Evolutionary conservation across 768 basidiomycete genomes (phyloP), one percentile per base, ranked within the genome.

Genomic region (Imleria badia): DNA sequence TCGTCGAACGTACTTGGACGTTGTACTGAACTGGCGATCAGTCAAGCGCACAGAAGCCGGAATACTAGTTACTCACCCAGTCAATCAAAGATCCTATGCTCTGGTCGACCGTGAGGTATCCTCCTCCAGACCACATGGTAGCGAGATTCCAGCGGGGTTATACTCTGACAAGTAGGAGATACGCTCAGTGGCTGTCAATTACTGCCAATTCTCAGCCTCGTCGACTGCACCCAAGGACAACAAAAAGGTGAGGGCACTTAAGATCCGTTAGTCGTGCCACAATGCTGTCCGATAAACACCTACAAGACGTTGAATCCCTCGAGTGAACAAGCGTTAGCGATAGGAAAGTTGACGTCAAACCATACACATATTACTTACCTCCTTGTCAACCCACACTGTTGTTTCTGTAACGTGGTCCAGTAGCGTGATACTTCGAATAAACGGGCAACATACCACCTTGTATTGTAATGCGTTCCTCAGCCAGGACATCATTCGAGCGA

Each of bases 91-190:
- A 72, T 19, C 78, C 78, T 3, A 78, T 78, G 15, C 63, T 62
- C 41, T 36, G 0, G 40, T 66, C 54, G 20, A 79, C 63, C 19
- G 67, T 65, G 20, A 78, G 63, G 60, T 79, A 79, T 39, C 73
- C 78, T 48, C 66, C 66, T 34, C 64, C 64, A 2, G 33, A 42
- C 64, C 64, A 66, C 52, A 46, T 48, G 7, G 1, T 23, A 85
- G 63, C 41, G 78, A 78, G 64, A 84, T 82, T 7, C 83, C 82
- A 15, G 81, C 81, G 0, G 75, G 74, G 15, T 67, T 67, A 52
- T 85, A 85, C 52, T 79, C 73, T 1, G 76, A 60, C 54, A 81
- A 71, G 60, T 81, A 75, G 7, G 72, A 40, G 6, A 73, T 56
- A 20, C 78, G 76, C 35, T 78, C 58, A 23, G 60, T 60, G 1